A percentile compares a stretch with the other conserved stretches of the same genome.
Evolutionary conservation across 2,329 filamentous ascomycete genomes (phyloP).

Genomic region (Monosporascus sp.): DNA sequence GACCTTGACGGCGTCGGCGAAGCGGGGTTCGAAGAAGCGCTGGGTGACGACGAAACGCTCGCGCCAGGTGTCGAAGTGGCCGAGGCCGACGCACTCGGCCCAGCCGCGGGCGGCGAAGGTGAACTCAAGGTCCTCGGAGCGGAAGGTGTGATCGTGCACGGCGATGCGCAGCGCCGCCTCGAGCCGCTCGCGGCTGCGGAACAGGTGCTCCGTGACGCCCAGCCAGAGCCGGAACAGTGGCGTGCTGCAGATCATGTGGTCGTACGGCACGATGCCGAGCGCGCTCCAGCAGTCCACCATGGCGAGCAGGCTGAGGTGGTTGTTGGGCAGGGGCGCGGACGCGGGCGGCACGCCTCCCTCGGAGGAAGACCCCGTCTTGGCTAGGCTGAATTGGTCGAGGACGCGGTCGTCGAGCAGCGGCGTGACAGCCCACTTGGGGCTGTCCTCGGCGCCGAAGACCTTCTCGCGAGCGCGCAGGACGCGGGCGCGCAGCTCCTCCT

Average conservation of each 20-base stretch:
- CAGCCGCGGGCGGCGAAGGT: constrained; percentile 94
- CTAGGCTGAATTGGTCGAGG: constrained; percentile 85
- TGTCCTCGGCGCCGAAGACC: constrained; percentile 71
- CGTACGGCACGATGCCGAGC: constrained; percentile 89
- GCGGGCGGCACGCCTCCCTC: constrained; percentile 26
- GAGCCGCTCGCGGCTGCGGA: constrained; percentile 74
- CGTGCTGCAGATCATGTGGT: constrained; percentile 99
- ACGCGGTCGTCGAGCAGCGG: constrained; percentile 76
- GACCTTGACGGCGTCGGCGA: constrained; percentile 78
- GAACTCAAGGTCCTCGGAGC: constrained; percentile 95
- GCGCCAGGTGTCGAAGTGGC: constrained; percentile 88
- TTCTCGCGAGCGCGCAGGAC: constrained; percentile 62
- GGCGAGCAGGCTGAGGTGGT: constrained; percentile 85
- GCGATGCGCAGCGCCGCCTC: constrained; percentile 83
- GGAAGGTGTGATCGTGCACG: constrained; percentile 83
- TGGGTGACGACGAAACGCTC: constrained; percentile 90
- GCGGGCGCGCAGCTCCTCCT: constrained; percentile 66
- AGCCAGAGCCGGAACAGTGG: constrained; percentile 95
- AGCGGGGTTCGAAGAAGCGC: constrained; percentile 84
- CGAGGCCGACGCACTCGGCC: constrained; percentile 88
- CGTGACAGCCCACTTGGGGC: constrained; percentile 52
- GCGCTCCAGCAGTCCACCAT: constrained; percentile 99
- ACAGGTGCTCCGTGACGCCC: constrained; percentile 94
- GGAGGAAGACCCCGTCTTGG: constrained; percentile 27
- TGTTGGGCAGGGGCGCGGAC: constrained; percentile 67